phyloP scores from a whole-genome alignment of 177 flowering plant genomes.

The Vitis hybrid region DNA sequence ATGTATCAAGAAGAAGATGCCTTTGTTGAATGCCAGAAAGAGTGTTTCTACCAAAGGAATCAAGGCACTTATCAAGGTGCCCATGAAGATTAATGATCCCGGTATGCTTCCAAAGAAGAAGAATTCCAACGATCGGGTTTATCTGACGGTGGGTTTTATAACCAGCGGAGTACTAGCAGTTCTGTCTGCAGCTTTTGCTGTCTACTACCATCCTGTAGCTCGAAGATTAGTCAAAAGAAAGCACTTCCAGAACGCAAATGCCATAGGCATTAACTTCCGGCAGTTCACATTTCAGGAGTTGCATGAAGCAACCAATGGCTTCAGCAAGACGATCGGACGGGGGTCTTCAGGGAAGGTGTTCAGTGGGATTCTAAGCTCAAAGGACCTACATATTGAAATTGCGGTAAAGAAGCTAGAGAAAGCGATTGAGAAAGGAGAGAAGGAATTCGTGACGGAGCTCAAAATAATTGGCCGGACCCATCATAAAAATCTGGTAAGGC shows the following conservation, averaged over 20 bases:
- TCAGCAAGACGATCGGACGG: conserved; percentile 7
- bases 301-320: conserved; percentile 17
- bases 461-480: conserved; percentile 18
- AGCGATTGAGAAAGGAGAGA: conserved; percentile 8
- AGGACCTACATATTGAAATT: conserved; percentile 8
- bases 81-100: neutral
- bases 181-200: conserved; percentile 1
- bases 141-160: conserved; percentile 11
- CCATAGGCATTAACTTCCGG: conserved; percentile 14
- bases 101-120: neutral
- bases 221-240: conserved; percentile 3
- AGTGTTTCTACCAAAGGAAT: conserved; percentile 10
- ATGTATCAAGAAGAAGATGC: conserved; percentile 27
- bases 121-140: neutral
- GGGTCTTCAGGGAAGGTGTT: conserved; percentile 21
- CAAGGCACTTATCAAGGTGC: conserved; percentile 25
- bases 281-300: conserved; percentile 15
- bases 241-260: neutral
- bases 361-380: conserved; percentile 5
- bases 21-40: conserved; percentile 21
- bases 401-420: conserved; percentile 18
- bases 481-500: conserved; percentile 22
- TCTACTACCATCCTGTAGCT: conserved; percentile 11
- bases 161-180: neutral
- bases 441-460: conserved; percentile 24